These are phyloP conservation scores for Calvatia gigantea DNA, from an alignment of 768 basidiomycete species.

Conservation along the genomic window DNA sequence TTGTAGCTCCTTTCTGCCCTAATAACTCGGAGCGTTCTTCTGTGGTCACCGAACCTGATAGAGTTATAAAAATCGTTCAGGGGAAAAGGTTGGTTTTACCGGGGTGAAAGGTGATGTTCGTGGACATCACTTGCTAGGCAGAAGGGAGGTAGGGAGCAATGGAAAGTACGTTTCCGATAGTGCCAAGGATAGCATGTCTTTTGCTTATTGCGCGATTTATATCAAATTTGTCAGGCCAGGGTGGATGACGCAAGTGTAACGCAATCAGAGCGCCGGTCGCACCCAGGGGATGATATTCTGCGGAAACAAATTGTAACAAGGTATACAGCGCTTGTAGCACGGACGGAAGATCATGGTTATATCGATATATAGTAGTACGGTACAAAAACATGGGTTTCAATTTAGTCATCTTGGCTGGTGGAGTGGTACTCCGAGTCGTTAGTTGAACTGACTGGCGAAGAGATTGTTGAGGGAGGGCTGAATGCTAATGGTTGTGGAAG, in stretches of 20 bases:
- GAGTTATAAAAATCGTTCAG: background rate
- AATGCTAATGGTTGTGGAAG: background rate
- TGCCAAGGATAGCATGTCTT: background rate
- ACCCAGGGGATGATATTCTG: background rate
- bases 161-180: background rate
- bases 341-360: background rate
- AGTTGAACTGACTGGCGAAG: constrained; percentile 5
- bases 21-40: constrained; percentile 67
- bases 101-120: constrained; percentile 68
- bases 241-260: constrained; percentile 26
- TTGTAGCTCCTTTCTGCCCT: constrained; percentile 81
- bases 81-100: constrained; percentile 33
- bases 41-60: constrained; percentile 65
- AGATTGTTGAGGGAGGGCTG: background rate
- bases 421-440: constrained; percentile 11
- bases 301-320: background rate
- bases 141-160: background rate
- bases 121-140: constrained; percentile 28
- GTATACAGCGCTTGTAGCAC: background rate
- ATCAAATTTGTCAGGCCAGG: background rate
- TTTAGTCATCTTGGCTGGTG: background rate
- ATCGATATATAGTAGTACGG: background rate
- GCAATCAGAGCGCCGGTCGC: constrained; percentile 17
- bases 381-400: background rate
- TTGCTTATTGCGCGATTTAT: background rate